Evolutionary conservation across 192 early-diverging fungal species (phyloP), one percentile per base, ranked within the genome.

Genomic region (Radiomyces spectabilis): DNA sequence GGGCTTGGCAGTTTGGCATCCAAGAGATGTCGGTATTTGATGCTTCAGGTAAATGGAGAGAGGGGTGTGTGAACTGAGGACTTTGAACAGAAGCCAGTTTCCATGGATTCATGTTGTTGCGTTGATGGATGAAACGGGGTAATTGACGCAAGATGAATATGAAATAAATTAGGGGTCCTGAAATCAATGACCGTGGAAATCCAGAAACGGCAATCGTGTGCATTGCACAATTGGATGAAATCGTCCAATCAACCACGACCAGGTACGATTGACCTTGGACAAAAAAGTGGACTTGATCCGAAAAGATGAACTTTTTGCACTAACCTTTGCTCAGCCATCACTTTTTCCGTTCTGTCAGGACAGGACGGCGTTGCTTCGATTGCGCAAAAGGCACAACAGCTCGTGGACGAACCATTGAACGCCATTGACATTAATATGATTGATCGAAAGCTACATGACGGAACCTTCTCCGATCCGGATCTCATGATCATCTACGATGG

Each of bases 401-500:
- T 29, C 9, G 38, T 21, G 12, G 55, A 46, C 18, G 31, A 19
- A 4, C 4, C 4, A 5, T 3, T 44, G 9, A 10, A 19, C 5
- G 42, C 18, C 12, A 25, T 25, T 10, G 71, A 65, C 22, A 63
- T 69, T 39, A 63, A 68, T 38, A 53, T 71, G 39, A 51, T n/a
- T n/a, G n/a, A n/a, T n/a, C n/a, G n/a, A n/a, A n/a, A n/a, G n/a
- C n/a, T n/a, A n/a, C n/a, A n/a, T n/a, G n/a, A n/a, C n/a, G 44
- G 39, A 32, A n/a, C 49, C 22, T 33, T 39, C 12, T 54, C 55
- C 9, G 63, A 65, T 16, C 63, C 63, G 31, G 57, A 65, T 46
- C 26, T 65, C 4, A 59, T 58, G 55, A 51, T 65, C 41, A 43
- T 65, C 22, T 59, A 59, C 31, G 63, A 59, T 40, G 63, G 63